Percentiles rank a stretch among this genome's conserved stretches.
These are phyloP conservation scores for Leishmania gerbilli DNA, from an alignment of 208 protist genomes.

Conservation along the genomic window DNA sequence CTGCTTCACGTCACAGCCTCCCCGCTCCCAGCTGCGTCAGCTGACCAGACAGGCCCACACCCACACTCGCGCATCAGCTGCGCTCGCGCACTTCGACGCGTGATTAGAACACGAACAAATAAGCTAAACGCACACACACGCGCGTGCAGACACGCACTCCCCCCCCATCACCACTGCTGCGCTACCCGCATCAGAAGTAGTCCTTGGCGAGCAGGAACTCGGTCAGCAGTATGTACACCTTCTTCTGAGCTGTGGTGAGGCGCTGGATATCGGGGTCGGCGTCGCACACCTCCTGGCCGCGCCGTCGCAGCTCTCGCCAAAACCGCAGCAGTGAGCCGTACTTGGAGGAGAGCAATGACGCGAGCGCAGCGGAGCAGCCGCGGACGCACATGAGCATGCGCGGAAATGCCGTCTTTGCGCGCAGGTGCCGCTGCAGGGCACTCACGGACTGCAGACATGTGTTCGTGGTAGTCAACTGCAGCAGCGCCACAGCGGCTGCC, in stretches of 20 bases:
- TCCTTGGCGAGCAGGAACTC: slow-evolving; percentile 73
- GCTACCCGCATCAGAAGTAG: slow-evolving; percentile 39
- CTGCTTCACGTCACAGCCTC: not conserved
- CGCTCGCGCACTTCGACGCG: not conserved
- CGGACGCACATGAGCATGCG: slow-evolving; percentile 81
- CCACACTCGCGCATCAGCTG: not conserved
- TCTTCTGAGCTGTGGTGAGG: slow-evolving; percentile 60
- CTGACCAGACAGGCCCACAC: not conserved
- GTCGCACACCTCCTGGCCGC: slow-evolving; percentile 54
- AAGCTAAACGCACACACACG: not conserved
- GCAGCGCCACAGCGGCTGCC: not conserved
- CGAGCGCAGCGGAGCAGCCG: slow-evolving; percentile 61
- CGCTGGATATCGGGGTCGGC: slow-evolving; percentile 44
- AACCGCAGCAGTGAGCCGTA: slow-evolving; percentile 59
- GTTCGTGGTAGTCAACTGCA: slow-evolving; percentile 20
- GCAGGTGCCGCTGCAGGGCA: slow-evolving; percentile 39
- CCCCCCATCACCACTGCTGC: not conserved
- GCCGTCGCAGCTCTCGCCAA: slow-evolving; percentile 42
- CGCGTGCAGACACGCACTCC: not conserved
- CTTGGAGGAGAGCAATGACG: slow-evolving; percentile 42
- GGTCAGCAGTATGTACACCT: slow-evolving; percentile 66
- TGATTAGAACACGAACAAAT: not conserved
- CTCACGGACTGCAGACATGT: slow-evolving; percentile 28
- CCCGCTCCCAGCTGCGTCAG: not conserved
- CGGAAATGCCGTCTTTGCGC: slow-evolving; percentile 63